These are phyloP conservation scores for Suhomyces panamericanus DNA, from an alignment of 1,139 yeast species.

Conservation along the genomic window DNA sequence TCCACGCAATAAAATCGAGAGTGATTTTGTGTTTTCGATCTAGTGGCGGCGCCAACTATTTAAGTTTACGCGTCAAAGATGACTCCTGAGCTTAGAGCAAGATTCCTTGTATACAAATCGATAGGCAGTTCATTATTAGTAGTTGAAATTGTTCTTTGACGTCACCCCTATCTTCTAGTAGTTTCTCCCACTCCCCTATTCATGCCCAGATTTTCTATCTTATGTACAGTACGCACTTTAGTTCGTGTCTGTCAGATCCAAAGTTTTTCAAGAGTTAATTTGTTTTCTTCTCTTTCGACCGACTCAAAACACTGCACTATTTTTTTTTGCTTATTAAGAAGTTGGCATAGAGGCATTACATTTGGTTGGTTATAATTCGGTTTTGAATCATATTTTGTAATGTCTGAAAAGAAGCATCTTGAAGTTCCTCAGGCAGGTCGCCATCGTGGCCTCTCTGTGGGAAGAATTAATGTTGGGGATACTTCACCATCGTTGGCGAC, in stretches of 20 bases:
- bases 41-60: no score
- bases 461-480: constrained; percentile 60
- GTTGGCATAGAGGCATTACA: not conserved
- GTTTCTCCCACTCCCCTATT: not conserved
- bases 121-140: no score
- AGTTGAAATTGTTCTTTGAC: no score
- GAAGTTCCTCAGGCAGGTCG: constrained; percentile 21
- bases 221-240: not conserved
- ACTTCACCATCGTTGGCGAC: constrained; percentile 52
- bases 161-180: no score
- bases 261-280: not conserved
- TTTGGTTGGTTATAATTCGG: not conserved
- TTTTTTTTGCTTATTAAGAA: no score
- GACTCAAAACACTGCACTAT: not conserved
- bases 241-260: not conserved
- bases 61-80: no score
- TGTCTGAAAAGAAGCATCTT: constrained; percentile 9
- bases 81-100: no score
- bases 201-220: not conserved
- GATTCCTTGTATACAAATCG: no score
- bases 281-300: not conserved
- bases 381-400: not conserved
- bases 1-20: no score
- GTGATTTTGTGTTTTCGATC: no score
- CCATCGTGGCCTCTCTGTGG: constrained; percentile 57